These are phyloP conservation scores for Barnettozyma botsteinii DNA, from an alignment of 805 yeast genomes.

Conservation along the genomic window DNA sequence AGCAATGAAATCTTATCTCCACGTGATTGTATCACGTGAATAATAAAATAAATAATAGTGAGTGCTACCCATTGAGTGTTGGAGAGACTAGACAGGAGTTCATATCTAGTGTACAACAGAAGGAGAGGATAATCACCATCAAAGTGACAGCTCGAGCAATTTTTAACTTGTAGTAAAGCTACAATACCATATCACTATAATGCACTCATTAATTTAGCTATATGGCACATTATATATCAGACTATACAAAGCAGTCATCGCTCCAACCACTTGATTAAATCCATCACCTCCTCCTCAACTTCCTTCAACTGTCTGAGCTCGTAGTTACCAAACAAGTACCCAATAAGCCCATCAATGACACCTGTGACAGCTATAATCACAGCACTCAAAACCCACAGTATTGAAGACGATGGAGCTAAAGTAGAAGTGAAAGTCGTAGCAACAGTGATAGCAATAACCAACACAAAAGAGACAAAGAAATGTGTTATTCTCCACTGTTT, in stretches of 20 bases:
- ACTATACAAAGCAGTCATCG: no score
- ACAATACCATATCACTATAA: no score
- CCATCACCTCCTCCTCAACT: constrained; percentile 62
- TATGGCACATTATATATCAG: no score
- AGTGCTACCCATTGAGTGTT: no score
- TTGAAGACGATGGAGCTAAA: constrained; percentile 53
- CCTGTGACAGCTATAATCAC: constrained; percentile 60
- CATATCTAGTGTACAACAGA: no score
- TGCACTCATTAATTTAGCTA: background rate
- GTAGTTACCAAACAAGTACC: constrained; percentile 70
- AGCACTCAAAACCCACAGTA: constrained; percentile 56
- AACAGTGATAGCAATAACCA: constrained; percentile 48
- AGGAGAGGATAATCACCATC: no score
- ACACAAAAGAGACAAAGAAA: constrained; percentile 48
- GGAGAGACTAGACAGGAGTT: no score
- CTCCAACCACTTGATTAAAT: constrained; percentile 11
- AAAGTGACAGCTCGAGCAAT: no score
- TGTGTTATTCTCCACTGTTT: constrained; percentile 59
- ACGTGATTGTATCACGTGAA: background rate
- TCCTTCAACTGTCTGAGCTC: constrained; percentile 76
- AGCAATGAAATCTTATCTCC: no score
- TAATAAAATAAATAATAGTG: no score
- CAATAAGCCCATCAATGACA: constrained; percentile 67
- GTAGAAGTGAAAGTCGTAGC: constrained; percentile 54
- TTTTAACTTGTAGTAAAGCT: no score